Conservation (phyloP, 2,329 filamentous ascomycete genomes). For the Fusarium sacchari region DNA sequence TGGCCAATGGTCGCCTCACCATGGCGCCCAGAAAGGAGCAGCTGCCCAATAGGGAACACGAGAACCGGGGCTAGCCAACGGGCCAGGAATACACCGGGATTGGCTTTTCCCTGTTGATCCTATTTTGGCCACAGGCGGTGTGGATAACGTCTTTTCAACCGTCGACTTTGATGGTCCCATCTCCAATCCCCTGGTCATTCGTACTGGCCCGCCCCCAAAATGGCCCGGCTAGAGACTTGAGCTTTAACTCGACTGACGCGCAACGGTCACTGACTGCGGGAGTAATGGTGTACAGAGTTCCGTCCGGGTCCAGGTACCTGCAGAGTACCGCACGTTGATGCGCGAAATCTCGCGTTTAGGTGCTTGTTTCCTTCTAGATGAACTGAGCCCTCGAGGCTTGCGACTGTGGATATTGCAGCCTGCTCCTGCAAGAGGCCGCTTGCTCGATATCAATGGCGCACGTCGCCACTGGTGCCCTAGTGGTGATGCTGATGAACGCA, state of each 20-base stretch:
- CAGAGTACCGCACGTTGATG: slow-evolving; percentile 22
- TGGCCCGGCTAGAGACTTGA: slow-evolving; percentile 35
- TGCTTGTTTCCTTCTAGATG: slow-evolving; percentile 27
- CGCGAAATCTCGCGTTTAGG: slow-evolving; percentile 19
- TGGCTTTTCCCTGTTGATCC: slow-evolving; percentile 44
- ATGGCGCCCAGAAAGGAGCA: slow-evolving; percentile 54
- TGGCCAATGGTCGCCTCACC: slow-evolving; percentile 58
- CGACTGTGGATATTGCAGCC: slow-evolving; percentile 23
- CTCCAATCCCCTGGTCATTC: slow-evolving; percentile 22
- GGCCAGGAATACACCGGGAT: slow-evolving; percentile 53
- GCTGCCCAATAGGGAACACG: slow-evolving; percentile 62
- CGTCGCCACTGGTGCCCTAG: slow-evolving; percentile 26
- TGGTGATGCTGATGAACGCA: not conserved
- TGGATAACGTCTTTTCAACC: slow-evolving; percentile 38
- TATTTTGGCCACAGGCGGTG: slow-evolving; percentile 50
- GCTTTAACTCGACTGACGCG: slow-evolving; percentile 39
- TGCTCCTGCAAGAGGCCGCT: slow-evolving; percentile 15
- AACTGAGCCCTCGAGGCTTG: slow-evolving; percentile 28
- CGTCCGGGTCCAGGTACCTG: slow-evolving; percentile 26
- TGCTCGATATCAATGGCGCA: slow-evolving; percentile 27
- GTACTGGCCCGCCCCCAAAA: slow-evolving; percentile 36
- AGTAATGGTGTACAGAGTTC: slow-evolving; percentile 27
- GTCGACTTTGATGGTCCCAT: slow-evolving; percentile 28
- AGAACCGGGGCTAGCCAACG: slow-evolving; percentile 59
- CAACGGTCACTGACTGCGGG: slow-evolving; percentile 34